Conservation (phyloP, 768 basidiomycete genomes). For the Galerina sulciceps region DNA sequence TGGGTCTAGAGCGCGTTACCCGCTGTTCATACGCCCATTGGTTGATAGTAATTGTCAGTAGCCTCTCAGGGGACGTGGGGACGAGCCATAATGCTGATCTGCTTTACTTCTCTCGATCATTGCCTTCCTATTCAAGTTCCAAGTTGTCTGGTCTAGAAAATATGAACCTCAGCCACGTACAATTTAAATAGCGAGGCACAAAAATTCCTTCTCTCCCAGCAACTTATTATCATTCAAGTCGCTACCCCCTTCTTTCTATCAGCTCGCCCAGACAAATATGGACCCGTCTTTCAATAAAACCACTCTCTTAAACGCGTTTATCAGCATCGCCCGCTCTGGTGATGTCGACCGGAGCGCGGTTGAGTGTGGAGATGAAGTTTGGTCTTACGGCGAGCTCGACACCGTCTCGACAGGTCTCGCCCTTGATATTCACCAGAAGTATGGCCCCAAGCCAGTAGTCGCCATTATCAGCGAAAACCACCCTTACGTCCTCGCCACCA, state of each 20-base stretch:
- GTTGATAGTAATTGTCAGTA: constrained; percentile 11
- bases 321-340: constrained; percentile 21
- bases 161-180: neutral
- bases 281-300: constrained; percentile 15
- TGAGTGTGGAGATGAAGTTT: constrained; percentile 32
- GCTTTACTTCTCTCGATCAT: constrained; percentile 10
- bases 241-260: constrained; percentile 9
- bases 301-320: constrained; percentile 25
- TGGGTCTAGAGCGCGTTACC: neutral
- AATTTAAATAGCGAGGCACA: constrained; percentile 16
- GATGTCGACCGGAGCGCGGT: constrained; percentile 25
- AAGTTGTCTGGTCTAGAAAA: constrained; percentile 3
- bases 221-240: neutral
- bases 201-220: constrained; percentile 4
- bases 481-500: constrained; percentile 33
- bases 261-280: constrained; percentile 16
- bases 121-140: constrained; percentile 7
- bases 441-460: constrained; percentile 32
- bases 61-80: constrained; percentile 2
- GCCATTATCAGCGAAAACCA: constrained; percentile 39
- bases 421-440: constrained; percentile 24
- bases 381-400: constrained; percentile 39
- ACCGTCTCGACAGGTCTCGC: constrained; percentile 35
- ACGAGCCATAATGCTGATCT: constrained; percentile 13
- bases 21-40: constrained; percentile 1